Evolutionary conservation across 2,329 filamentous ascomycete genomes (phyloP), one percentile per base, ranked within the genome.

Genomic region (Fusarium sp.): DNA sequence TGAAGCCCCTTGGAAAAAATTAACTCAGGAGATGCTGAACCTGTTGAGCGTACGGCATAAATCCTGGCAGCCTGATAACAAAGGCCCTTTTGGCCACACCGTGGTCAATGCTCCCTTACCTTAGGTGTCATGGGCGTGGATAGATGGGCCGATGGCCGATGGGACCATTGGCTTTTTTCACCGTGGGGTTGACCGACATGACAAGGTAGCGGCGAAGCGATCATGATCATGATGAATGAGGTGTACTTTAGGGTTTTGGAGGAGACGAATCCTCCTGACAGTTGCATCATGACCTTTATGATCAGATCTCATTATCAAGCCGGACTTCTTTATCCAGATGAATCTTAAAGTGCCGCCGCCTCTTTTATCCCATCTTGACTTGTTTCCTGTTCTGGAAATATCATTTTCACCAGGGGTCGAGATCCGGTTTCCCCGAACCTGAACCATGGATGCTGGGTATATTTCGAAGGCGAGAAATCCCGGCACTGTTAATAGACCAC

Each of bases 81-180:
- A 68, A 68, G 57, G 63, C 27, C 61, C 47, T 73, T 62, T 70
- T 74, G 66, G 68, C 57, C 72, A 71, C 70, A 70, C 51, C 65
- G 65, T 73, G 71, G 71, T 66, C 72, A 70, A 71, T 70, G 72
- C 72, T 61, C 46, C 48, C 44, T 51, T 35, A 56, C 50, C 54
- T 60, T 49, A 56, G 65, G 64, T 65, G 62, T 71, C 67, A 68
- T 68, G 63, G 60, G 39, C 71, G 71, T 74, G 72, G 72, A 68
- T 71, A 63, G 64, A 74, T 74, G 72, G 72, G 63, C 54, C 62
- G 72, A 74, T 74, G 69, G 50, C 48, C 58, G 68, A 73, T 73
- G 71, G 67, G 65, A 64, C 68, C 62, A 73, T 71, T 55, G 60
- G 50, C 41, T 53, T 41, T 57, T 35, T 35, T 71, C 61, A 69